Percentiles rank a stretch among this genome's conserved stretches.
phyloP scores from a whole-genome alignment of 805 yeast genomes.

The Brettanomyces nanus region DNA sequence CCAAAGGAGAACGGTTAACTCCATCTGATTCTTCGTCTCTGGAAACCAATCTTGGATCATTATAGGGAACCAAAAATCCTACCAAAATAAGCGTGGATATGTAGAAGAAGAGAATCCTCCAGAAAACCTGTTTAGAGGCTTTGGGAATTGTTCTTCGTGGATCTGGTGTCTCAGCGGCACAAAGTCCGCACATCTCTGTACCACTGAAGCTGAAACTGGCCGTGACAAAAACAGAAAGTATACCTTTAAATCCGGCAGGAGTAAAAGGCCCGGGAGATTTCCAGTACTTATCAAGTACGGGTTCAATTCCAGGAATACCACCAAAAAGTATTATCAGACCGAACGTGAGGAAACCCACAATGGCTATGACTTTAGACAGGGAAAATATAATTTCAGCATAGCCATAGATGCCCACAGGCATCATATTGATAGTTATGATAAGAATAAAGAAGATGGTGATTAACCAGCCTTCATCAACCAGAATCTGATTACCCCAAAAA shows the following conservation, averaged over 20 bases:
- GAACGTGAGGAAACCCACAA: conserved; percentile 44
- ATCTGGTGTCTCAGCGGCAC: conserved; percentile 40
- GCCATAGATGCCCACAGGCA: conserved; percentile 50
- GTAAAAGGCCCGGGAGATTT: conserved; percentile 33
- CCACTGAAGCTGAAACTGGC: conserved; percentile 51
- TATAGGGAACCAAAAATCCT: conserved; percentile 40
- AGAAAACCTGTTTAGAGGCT: conserved; percentile 48
- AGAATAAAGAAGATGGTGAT: conserved; percentile 42
- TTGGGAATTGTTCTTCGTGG: conserved; percentile 41
- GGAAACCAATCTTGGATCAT: conserved; percentile 27
- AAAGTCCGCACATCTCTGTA: conserved; percentile 43
- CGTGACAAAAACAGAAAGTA: conserved; percentile 45
- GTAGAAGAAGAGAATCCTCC: conserved; percentile 45
- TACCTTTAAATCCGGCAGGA: conserved; percentile 42
- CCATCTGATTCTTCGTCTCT: conserved; percentile 18
- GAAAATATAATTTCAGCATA: conserved; percentile 46
- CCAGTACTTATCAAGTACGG: conserved; percentile 39
- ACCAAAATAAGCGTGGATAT: conserved; percentile 35
- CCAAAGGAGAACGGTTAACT: conserved; percentile 39
- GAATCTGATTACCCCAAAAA: conserved; percentile 37
- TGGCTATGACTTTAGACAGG: conserved; percentile 39
- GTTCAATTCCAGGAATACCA: conserved; percentile 35
- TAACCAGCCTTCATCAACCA: conserved; percentile 39
- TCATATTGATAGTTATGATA: conserved; percentile 40
- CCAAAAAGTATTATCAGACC: conserved; percentile 44